Base-by-base conservation (phyloP, 1,139 yeast genomes). In the Saccharomyces hybrid region DNA sequence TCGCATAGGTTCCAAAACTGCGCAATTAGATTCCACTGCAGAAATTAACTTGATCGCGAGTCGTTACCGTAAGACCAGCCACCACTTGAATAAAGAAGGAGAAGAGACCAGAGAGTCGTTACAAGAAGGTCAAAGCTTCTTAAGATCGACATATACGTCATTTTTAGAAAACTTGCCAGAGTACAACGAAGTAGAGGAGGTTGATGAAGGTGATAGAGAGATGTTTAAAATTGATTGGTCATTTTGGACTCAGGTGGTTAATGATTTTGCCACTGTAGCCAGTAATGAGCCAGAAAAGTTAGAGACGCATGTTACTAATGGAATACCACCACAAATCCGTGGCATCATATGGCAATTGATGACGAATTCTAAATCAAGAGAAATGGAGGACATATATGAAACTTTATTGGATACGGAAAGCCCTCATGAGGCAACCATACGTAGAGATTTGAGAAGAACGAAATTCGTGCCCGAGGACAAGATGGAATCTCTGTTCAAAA, bases 321-420 rank as follows among this genome's bases (percentile, higher is more conserved):
- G 98, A 50, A 83, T 93, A 51, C 98, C 99, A 11, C 75, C 79
- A 54, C 95, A 87, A 60, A 78, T 93, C 52, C 77, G 98, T 59
- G 96, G 96, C 0, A 83, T 90, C 58, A 79, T 91, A 26, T 93
- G 99, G 99, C 97, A 91, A 71, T 74, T 88, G 53, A 86, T 90
- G 54, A 79, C 96, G n/a, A 82, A 83, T 59, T 85, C 95, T 11
- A 90, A 89, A 65, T 83, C 86, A 48, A 79, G 82, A 52, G 77
- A 89, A 63, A 95, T 89, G 67, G 93, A 86, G 60, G 74, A 76
- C 5, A 82, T 82, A 62, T 80, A 81, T 59, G 73, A 78, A 34
- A 78, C 82, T 49, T 75, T 84, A 57, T 71, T 75, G 51, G 74
- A 71, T 42, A 76, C 80, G 54, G 73, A 78, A 4, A 82, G 89